Evolutionary conservation across 2,329 filamentous ascomycete genomes (phyloP).

Genomic region (Cytospora leucostoma): DNA sequence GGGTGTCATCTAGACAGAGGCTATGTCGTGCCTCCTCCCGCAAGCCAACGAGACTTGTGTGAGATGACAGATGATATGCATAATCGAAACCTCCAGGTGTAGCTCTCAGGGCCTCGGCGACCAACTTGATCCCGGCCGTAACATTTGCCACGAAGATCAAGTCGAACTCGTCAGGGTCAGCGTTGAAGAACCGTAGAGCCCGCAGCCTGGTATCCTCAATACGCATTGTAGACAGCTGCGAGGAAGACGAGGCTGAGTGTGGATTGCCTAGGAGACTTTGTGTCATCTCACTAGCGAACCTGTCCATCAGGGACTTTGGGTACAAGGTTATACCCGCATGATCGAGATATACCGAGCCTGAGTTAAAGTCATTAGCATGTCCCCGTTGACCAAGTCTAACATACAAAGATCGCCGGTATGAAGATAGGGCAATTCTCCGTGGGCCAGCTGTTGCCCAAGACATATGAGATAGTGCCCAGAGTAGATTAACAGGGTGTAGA

Average conservation of each 20-base stretch:
- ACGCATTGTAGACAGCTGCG: constrained; percentile 71
- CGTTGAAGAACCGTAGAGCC: constrained; percentile 75
- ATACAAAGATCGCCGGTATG: neutral
- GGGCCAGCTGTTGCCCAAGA: too few species aligned
- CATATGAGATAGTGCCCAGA: too few species aligned
- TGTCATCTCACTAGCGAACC: constrained; percentile 77
- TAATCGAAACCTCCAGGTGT: constrained; percentile 74
- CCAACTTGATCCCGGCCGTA: constrained; percentile 81
- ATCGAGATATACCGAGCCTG: constrained; percentile 81
- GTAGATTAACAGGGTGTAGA: too few species aligned
- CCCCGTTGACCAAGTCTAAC: neutral
- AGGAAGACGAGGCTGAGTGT: constrained; percentile 81
- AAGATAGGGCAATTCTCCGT: too few species aligned
- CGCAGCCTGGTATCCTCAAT: constrained; percentile 76
- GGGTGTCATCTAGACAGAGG: constrained; percentile 65
- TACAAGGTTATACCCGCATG: constrained; percentile 92
- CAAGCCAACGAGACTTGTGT: constrained; percentile 84
- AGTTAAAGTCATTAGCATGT: constrained; percentile 23
- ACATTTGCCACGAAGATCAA: constrained; percentile 88
- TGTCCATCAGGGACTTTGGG: constrained; percentile 77
- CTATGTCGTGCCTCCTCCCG: constrained; percentile 69
- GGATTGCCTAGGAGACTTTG: constrained; percentile 84
- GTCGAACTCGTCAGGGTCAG: constrained; percentile 79
- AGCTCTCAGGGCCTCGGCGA: constrained; percentile 74
- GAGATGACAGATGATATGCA: constrained; percentile 78